Conservation (phyloP, 2,329 filamentous ascomycete species). For the Pleomassaria siparia region DNA sequence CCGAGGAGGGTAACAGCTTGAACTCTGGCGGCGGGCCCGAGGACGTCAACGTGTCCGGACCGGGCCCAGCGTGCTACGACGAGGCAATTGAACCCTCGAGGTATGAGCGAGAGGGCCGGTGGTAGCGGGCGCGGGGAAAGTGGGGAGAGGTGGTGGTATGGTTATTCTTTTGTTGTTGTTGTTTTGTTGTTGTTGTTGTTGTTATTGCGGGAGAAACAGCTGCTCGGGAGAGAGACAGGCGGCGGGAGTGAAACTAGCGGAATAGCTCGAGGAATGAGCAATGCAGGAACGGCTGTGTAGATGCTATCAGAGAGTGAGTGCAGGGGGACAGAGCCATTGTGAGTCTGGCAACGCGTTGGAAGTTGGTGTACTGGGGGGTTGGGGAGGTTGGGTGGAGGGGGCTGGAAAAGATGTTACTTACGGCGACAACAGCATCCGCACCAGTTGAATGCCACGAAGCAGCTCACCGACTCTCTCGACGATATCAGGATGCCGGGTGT, state of each 20-base stretch:
- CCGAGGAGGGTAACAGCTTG: constrained; percentile 31
- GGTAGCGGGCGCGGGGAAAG: background rate
- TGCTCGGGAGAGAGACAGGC: constrained; percentile 8
- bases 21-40: constrained; percentile 24
- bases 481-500: constrained; percentile 1
- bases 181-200: background rate
- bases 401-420: constrained; percentile 18
- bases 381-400: constrained; percentile 23
- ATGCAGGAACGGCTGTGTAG: constrained; percentile 20
- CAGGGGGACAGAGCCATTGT: constrained; percentile 17
- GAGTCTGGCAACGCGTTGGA: constrained; percentile 4
- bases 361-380: constrained; percentile 9
- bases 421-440: constrained; percentile 16
- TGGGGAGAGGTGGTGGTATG: constrained; percentile 2
- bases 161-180: no score
- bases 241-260: constrained; percentile 16
- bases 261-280: constrained; percentile 20
- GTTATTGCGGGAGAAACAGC: background rate
- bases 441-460: constrained; percentile 17
- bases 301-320: constrained; percentile 15
- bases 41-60: constrained; percentile 28
- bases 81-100: constrained; percentile 5
- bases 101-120: background rate
- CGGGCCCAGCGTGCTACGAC: constrained; percentile 12
- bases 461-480: constrained; percentile 15